Percentiles rank a stretch among this genome's conserved stretches.
phyloP scores from a whole-genome alignment of 768 basidiomycete genomes.

The Lenzites betulinus region DNA sequence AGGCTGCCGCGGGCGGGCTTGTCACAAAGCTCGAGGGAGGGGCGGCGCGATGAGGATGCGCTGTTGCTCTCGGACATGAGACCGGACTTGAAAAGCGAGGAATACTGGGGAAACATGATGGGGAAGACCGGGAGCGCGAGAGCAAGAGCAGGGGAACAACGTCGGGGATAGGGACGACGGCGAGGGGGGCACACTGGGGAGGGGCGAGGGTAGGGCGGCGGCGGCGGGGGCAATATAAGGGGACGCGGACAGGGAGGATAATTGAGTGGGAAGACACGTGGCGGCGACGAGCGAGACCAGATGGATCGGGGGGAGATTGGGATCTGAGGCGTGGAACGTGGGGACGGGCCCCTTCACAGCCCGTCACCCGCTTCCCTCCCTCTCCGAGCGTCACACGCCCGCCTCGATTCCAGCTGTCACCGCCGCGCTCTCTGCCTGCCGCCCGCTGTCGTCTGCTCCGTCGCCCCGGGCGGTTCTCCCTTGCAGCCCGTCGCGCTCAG shows the following conservation, averaged over 20 bases:
- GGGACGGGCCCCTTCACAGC: conserved; percentile 2
- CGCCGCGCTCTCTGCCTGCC: neutral
- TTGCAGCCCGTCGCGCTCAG: neutral
- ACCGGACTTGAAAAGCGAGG: conserved; percentile 67
- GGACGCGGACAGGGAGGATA: neutral
- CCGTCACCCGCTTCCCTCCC: conserved; percentile 13
- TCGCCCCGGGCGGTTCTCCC: neutral
- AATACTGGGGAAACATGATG: conserved; percentile 50
- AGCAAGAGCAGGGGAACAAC: neutral
- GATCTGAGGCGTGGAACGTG: conserved; percentile 6
- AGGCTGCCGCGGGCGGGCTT: conserved; percentile 35
- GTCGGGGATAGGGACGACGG: conserved; percentile 7
- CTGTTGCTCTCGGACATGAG: conserved; percentile 43
- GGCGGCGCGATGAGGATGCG: conserved; percentile 25
- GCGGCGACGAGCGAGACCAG: neutral
- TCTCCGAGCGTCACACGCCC: conserved; percentile 5
- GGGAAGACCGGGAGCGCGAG: neutral
- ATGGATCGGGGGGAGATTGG: conserved; percentile 1
- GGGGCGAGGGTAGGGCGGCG: neutral
- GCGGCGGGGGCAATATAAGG: conserved; percentile 10
- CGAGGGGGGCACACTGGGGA: conserved; percentile 9
- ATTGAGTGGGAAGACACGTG: conserved; percentile 7
- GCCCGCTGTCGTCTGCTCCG: neutral
- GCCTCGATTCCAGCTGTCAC: neutral
- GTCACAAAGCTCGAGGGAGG: conserved; percentile 20